Evolutionary conservation across 495 filamentous ascomycete species (phyloP), one percentile per base, ranked within the genome.

Genomic region (Neurospora sp.): DNA sequence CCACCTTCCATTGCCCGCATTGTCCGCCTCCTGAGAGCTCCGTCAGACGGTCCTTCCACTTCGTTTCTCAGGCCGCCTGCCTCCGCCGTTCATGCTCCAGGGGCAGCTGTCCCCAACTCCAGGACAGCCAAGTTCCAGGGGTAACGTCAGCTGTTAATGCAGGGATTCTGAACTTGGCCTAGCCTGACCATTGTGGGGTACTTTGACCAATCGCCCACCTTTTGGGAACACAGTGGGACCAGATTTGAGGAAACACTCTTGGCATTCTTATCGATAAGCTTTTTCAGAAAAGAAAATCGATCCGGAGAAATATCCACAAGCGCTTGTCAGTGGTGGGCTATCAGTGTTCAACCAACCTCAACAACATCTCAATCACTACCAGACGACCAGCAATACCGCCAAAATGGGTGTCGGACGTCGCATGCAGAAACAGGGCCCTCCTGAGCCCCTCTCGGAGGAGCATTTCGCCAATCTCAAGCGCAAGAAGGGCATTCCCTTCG

Each of bases 351-450:
- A 35, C 54, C 54, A 66, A 37, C 27, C 23, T 35, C 54, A 66
- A 62, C 54, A 62, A 27, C 54, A 62, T 62, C 10, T 10, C 46
- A 69, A 69, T 27, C 69, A 44, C 71, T 20, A 49, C 70, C 49
- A 27, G 70, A 72, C 72, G 71, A 72, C 76, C 60, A 66, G 38
- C 71, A 75, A 71, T 74, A 66, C 71, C 74, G 73, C 70, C 39
- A 90, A 82, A 80, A 98, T 97, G 95, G 95, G 95, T 84, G 86
- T 88, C 73, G 92, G 93, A 75, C 93, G 94, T 78, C 94, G 96
- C 75, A 95, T 97, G 91, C 91, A 92, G 81, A 97, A 98, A 84
- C 96, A 99, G 86, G 96, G 93, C 42, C 88, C 92, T 74, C 96
- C 96, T 39, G 87, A 90, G 73, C 87, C 90, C 39, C 88, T 97